Conservation (phyloP, 805 yeast species). For the Candida sithepensis region DNA sequence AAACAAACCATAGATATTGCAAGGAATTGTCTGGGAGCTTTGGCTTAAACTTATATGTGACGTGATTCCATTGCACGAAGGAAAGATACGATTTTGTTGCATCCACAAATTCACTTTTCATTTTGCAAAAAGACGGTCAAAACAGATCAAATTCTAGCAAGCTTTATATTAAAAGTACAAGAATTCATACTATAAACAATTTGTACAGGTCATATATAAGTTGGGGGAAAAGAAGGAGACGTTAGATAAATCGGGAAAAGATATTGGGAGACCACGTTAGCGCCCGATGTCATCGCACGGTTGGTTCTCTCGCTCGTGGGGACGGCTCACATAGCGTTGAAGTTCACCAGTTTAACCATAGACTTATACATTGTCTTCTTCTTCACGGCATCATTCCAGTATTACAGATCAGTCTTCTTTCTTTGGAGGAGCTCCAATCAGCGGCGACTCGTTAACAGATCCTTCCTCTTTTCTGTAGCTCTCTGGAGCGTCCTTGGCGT, state of each 20-base stretch:
- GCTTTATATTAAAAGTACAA: background rate
- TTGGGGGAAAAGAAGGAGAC: background rate
- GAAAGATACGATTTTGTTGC: slow-evolving; percentile 2
- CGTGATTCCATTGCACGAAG: slow-evolving; percentile 13
- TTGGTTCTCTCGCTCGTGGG: too few species aligned
- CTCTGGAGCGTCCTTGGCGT: slow-evolving; percentile 67
- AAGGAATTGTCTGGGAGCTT: slow-evolving; percentile 14
- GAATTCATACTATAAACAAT: background rate
- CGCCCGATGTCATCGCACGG: too few species aligned
- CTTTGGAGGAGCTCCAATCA: slow-evolving; percentile 9
- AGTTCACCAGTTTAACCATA: too few species aligned
- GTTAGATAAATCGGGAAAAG: background rate
- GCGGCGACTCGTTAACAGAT: slow-evolving; percentile 9
- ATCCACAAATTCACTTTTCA: slow-evolving; percentile 17
- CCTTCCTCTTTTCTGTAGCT: slow-evolving; percentile 21
- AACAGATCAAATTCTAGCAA: background rate
- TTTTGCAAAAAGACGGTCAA: slow-evolving; percentile 1
- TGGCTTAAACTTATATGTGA: background rate
- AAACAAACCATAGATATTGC: slow-evolving; percentile 20
- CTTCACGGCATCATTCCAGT: too few species aligned
- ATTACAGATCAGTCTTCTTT: background rate
- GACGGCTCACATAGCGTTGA: too few species aligned
- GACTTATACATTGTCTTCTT: too few species aligned
- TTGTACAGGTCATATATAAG: background rate
- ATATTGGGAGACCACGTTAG: background rate